Evolutionary conservation across 2,329 filamentous ascomycete species (phyloP).

Genomic region (Harringtonia aguacate): DNA sequence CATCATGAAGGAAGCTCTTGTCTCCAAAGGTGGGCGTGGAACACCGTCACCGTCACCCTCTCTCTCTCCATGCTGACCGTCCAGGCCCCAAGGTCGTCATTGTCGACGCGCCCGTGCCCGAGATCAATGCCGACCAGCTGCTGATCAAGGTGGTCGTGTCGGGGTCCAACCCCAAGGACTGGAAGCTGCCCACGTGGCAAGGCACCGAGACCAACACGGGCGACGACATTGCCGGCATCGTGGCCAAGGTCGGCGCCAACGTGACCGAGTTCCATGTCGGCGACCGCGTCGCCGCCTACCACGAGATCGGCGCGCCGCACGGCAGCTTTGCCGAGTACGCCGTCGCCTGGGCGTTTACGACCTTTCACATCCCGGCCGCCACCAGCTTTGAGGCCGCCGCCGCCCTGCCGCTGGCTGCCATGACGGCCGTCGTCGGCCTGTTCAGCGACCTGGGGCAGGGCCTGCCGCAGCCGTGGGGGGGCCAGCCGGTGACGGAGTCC

Average conservation of each 20-base stretch:
- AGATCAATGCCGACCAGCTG: slow-evolving; percentile 18
- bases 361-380: slow-evolving; percentile 27
- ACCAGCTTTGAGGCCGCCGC: slow-evolving; percentile 28
- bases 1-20: slow-evolving; percentile 21
- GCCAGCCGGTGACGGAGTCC: slow-evolving; percentile 17
- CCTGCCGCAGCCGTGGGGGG: slow-evolving; percentile 30
- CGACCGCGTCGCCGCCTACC: slow-evolving; percentile 46
- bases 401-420: slow-evolving; percentile 30
- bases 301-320: slow-evolving; percentile 23
- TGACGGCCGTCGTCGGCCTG: slow-evolving; percentile 30
- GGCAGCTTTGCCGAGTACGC: slow-evolving; percentile 32
- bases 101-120: slow-evolving; percentile 27
- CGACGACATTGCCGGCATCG: slow-evolving; percentile 44
- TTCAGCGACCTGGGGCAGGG: slow-evolving; percentile 22
- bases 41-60: slow-evolving; percentile 5
- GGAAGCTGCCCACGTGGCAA: slow-evolving; percentile 21
- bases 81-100: slow-evolving; percentile 24
- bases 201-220: slow-evolving; percentile 29
- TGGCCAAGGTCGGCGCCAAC: slow-evolving; percentile 41
- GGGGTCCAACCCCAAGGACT: slow-evolving; percentile 37
- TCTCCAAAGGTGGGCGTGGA: slow-evolving; percentile 13
- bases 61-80: slow-evolving; percentile 50
- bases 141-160: slow-evolving; percentile 17
- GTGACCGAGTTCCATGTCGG: slow-evolving; percentile 47
- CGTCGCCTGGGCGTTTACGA: slow-evolving; percentile 26